Conservation (phyloP, 257 asterid genomes). For the Ajuga chamaepitys region DNA sequence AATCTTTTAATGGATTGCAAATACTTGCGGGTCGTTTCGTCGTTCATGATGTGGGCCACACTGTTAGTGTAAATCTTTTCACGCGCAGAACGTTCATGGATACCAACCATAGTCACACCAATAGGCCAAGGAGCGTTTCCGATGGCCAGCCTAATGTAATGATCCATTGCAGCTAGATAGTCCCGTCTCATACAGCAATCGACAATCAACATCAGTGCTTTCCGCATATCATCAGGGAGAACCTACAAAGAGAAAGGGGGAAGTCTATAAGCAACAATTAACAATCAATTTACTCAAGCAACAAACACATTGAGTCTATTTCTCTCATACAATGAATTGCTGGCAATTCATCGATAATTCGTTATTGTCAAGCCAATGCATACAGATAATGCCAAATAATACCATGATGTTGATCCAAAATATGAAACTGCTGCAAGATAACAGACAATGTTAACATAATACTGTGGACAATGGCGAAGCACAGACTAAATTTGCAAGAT, state of each 20-base stretch:
- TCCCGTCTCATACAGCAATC: slow-evolving; percentile 77
- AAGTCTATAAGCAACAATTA: too few species aligned
- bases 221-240: slow-evolving; percentile 88
- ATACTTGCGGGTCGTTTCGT: slow-evolving; percentile 94
- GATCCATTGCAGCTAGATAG: slow-evolving; percentile 97
- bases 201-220: slow-evolving; percentile 67
- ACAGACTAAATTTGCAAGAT: too few species aligned
- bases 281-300: too few species aligned
- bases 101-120: slow-evolving; percentile 99
- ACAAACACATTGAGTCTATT: too few species aligned
- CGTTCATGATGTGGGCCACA: slow-evolving; percentile 99
- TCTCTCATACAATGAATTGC: too few species aligned
- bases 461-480: too few species aligned
- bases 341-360: too few species aligned
- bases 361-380: too few species aligned
- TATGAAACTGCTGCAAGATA: too few species aligned
- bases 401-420: too few species aligned
- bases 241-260: slow-evolving; percentile 39
- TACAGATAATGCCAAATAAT: too few species aligned
- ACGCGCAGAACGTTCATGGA: slow-evolving; percentile 98
- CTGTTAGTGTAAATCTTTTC: slow-evolving; percentile 97
- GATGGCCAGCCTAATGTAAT: slow-evolving; percentile 78
- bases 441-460: too few species aligned
- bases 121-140: slow-evolving; percentile 99
- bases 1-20: slow-evolving; percentile 78